These are phyloP conservation scores for Elongisporangium senticosum DNA, from an alignment of 352 stramenopile species.

Conservation along the genomic window DNA sequence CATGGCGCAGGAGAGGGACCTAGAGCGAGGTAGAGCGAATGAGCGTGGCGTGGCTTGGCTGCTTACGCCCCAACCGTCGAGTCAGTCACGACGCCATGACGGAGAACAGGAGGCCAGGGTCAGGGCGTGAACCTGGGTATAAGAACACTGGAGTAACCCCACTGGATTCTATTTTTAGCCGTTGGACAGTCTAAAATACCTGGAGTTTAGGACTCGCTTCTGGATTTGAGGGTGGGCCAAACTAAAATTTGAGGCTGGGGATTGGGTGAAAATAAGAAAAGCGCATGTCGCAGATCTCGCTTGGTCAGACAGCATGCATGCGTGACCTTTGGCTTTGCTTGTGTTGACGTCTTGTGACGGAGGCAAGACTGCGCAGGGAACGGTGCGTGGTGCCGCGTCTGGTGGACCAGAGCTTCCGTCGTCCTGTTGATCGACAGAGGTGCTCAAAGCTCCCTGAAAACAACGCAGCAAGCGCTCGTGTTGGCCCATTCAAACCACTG, in stretches of 20 bases:
- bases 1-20: slow-evolving; percentile 1
- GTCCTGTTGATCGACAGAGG: neutral
- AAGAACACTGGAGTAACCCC: neutral
- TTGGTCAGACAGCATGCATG: no score
- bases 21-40: neutral
- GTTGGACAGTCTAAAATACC: neutral
- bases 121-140: neutral
- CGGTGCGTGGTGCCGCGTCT: neutral
- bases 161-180: neutral
- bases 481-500: no score
- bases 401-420: neutral
- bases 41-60: neutral
- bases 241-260: neutral
- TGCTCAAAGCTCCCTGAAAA: neutral
- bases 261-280: neutral
- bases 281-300: neutral
- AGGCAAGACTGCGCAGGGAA: no score
- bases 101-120: neutral
- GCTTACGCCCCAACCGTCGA: neutral
- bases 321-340: no score
- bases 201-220: neutral
- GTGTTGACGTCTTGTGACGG: no score
- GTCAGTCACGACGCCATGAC: neutral
- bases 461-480: neutral
- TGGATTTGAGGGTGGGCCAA: neutral